Conservation (phyloP, 78 protist species). For the Acrasis kona region DNA sequence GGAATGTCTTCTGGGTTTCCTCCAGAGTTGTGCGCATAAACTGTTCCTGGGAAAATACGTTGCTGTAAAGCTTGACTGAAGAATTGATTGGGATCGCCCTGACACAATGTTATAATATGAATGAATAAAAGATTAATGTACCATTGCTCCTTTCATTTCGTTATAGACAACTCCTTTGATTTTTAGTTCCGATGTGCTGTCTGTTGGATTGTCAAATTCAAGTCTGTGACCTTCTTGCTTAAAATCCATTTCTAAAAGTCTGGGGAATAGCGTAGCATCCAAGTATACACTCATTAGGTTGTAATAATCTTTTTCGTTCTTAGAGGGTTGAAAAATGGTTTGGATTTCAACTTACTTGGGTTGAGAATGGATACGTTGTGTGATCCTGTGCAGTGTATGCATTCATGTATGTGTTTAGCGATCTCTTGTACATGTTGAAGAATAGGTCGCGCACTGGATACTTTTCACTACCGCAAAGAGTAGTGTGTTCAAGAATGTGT, state of each 20-base stretch:
- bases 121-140: too few species aligned
- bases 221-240: slow-evolving; percentile 81
- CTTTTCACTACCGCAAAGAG: slow-evolving; percentile 74
- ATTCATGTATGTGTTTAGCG: slow-evolving; percentile 48
- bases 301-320: slow-evolving; percentile 56
- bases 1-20: slow-evolving; percentile 71
- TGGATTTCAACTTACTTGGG: too few species aligned
- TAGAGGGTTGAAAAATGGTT: too few species aligned
- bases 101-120: too few species aligned
- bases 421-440: slow-evolving; percentile 63
- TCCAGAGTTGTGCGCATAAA: slow-evolving; percentile 54
- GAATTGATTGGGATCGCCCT: neutral
- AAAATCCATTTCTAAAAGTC: slow-evolving; percentile 45
- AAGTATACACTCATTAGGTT: slow-evolving; percentile 65
- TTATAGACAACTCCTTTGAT: slow-evolving; percentile 82
- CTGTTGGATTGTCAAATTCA: slow-evolving; percentile 31
- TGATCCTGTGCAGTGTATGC: slow-evolving; percentile 52
- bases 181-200: slow-evolving; percentile 1
- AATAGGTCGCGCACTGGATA: slow-evolving; percentile 87
- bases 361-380: slow-evolving; percentile 80
- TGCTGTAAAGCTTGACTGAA: neutral
- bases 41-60: slow-evolving; percentile 12
- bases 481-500: slow-evolving; percentile 90
- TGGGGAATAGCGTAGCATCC: slow-evolving; percentile 77
- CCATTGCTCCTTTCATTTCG: slow-evolving; percentile 81